Conservation (phyloP, 192 early-diverging fungal species). For the Gigaspora rosea region DNA sequence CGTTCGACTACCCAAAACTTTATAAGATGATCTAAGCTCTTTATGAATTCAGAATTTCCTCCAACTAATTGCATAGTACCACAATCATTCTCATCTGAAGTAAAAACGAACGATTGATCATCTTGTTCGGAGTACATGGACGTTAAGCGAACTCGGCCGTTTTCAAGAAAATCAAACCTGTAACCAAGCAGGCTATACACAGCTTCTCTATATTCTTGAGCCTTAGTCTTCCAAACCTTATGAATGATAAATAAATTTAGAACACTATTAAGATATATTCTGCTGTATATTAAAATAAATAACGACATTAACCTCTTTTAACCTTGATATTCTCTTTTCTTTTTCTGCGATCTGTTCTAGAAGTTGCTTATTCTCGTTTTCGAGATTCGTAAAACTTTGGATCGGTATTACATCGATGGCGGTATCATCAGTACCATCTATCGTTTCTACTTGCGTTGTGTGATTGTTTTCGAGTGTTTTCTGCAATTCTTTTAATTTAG, state of each 20-base stretch:
- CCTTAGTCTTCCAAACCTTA: constrained; percentile 65
- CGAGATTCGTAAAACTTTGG: constrained; percentile 57
- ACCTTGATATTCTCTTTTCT: constrained; percentile 65
- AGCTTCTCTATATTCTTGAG: constrained; percentile 72
- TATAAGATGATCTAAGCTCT: constrained; percentile 57
- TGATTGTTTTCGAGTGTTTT: constrained; percentile 15
- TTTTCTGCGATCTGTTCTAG: constrained; percentile 57
- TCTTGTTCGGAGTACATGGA: constrained; percentile 65
- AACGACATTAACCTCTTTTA: constrained; percentile 57
- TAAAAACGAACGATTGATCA: constrained; percentile 75
- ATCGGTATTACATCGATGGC: constrained; percentile 41
- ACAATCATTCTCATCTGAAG: constrained; percentile 62
- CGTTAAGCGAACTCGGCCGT: constrained; percentile 73
- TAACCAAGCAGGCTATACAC: constrained; percentile 75
- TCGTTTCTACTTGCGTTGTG: neutral
- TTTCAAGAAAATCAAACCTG: constrained; percentile 63
- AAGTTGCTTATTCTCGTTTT: constrained; percentile 59
- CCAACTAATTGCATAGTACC: constrained; percentile 71
- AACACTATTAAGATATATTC: neutral
- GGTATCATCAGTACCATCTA: constrained; percentile 28
- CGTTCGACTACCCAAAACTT: constrained; percentile 69
- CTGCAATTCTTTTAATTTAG: constrained; percentile 40
- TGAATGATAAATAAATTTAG: neutral
- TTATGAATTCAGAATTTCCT: constrained; percentile 63
- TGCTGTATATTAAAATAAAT: neutral